Evolutionary conservation across 169 alveolate genomes (phyloP).

Genomic region (Ichthyophthirius multifiliis): DNA sequence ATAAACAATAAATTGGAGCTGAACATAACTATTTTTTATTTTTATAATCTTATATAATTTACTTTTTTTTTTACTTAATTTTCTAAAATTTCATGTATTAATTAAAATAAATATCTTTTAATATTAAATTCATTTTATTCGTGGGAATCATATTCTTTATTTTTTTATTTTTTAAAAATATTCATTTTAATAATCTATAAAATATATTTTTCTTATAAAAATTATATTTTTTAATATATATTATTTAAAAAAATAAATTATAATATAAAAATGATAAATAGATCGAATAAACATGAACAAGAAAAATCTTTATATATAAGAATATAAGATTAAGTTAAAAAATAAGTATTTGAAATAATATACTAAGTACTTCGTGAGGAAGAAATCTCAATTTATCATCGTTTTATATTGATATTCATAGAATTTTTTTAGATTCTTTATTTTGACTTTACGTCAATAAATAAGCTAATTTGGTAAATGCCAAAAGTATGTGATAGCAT

Average conservation of each 20-base stretch:
- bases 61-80: too few relatives aligned
- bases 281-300: not conserved
- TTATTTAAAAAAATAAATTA: too few relatives aligned
- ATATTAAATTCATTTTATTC: too few relatives aligned
- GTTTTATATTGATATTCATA: not conserved
- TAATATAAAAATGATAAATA: constrained; percentile 1
- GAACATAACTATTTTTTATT: not conserved
- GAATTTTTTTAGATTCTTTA: not conserved
- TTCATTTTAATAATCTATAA: too few relatives aligned
- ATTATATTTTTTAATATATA: too few relatives aligned
- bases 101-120: too few relatives aligned
- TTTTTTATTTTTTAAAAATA: too few relatives aligned
- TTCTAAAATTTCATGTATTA: too few relatives aligned
- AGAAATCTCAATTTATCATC: not conserved
- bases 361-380: not conserved
- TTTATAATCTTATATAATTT: too few relatives aligned
- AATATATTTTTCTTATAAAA: too few relatives aligned
- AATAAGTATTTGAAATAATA: not conserved
- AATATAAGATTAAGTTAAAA: not conserved
- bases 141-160: too few relatives aligned
- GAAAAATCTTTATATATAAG: not conserved
- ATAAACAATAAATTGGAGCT: not conserved
- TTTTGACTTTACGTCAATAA: not conserved
- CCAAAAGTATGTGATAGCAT: not conserved
- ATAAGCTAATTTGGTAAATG: not conserved